phyloP scores from a whole-genome alignment of 371 early-diverging fungal genomes.

The Saksenaea oblongispora region DNA sequence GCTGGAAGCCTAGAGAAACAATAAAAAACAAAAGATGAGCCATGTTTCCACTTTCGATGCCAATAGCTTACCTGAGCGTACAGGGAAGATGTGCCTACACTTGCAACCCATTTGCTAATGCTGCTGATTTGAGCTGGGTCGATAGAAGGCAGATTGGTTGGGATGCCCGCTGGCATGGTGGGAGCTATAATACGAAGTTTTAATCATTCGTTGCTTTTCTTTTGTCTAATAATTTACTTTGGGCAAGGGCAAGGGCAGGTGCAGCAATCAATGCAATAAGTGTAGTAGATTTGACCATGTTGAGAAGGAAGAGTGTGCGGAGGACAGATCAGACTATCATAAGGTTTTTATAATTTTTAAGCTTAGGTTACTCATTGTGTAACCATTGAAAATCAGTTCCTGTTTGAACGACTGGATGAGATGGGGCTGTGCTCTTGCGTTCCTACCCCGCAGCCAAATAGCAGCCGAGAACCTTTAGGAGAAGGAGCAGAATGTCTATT shows the following conservation, averaged over 20 bases:
- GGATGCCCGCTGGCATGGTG: background rate
- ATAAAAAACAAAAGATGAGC: background rate
- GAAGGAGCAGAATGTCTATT: no score
- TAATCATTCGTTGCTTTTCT: background rate
- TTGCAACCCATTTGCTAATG: background rate
- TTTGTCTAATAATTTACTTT: background rate
- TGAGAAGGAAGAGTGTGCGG: no score
- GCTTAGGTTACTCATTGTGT: no score
- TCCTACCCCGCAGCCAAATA: no score
- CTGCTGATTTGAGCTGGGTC: background rate
- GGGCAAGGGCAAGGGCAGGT: conserved; percentile 5
- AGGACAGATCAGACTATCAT: no score
- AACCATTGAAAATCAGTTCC: no score
- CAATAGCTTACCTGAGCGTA: no score
- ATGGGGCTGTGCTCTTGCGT: no score
- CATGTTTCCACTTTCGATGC: background rate
- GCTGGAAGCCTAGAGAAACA: background rate
- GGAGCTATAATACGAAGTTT: background rate
- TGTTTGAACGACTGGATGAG: no score
- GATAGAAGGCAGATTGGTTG: background rate
- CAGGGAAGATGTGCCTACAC: no score
- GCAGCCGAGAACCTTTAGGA: no score
- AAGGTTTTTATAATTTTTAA: no score
- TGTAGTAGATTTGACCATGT: conserved; percentile 17
- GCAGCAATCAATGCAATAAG: conserved; percentile 3